A percentile compares a stretch with the other conserved stretches of the same genome.
Conservation (phyloP, 345 rosid genomes). For the Syzygium aromaticum region DNA sequence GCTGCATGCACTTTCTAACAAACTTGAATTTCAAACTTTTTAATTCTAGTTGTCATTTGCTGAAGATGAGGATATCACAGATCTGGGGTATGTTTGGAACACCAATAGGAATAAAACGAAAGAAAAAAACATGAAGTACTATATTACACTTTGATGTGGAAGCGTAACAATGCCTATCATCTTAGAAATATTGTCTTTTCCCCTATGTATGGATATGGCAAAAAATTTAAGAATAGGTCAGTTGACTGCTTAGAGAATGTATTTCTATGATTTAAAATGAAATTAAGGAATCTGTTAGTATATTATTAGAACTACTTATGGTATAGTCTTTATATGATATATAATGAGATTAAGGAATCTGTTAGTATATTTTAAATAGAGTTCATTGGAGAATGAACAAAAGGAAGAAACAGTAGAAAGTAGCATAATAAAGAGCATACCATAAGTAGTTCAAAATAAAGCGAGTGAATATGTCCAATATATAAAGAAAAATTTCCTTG, state of each 20-base stretch:
- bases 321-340: background rate
- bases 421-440: background rate
- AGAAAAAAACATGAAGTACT: background rate
- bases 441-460: background rate
- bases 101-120: background rate
- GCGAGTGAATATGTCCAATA: background rate
- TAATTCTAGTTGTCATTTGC: background rate
- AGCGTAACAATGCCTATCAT: background rate
- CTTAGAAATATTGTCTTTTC: background rate
- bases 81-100: background rate
- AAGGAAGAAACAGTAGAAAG: background rate
- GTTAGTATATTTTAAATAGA: background rate
- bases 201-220: background rate
- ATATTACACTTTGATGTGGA: background rate
- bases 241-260: background rate
- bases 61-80: background rate
- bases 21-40: background rate
- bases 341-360: background rate
- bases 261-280: background rate
- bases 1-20: background rate
- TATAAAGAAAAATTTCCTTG: background rate
- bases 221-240: background rate
- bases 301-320: background rate
- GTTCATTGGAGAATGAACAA: background rate
- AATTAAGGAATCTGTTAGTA: background rate